A percentile compares a stretch with the other conserved stretches of the same genome.
Evolutionary conservation across 441 rosid genomes (phyloP).

Genomic region (Arabidopsis lyrata): DNA sequence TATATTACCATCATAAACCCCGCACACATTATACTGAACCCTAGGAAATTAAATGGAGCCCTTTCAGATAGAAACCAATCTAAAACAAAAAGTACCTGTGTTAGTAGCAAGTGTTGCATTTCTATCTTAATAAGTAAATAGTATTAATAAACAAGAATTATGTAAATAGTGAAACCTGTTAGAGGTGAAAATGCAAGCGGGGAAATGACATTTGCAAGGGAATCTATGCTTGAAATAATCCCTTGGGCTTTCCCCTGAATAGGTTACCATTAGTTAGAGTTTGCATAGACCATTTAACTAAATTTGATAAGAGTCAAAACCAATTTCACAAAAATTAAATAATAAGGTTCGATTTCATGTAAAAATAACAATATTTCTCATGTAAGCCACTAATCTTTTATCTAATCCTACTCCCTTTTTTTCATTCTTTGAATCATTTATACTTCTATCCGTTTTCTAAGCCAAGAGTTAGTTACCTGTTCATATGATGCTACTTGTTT

Average conservation of each 20-base stretch:
- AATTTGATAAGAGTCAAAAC: not conserved
- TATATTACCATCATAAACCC: slow-evolving; percentile 69
- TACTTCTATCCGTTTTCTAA: not conserved
- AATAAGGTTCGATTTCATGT: not conserved
- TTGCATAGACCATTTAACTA: not conserved
- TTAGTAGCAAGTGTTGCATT: slow-evolving; percentile 9
- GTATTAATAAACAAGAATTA: not conserved
- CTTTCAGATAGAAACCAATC: slow-evolving; percentile 81
- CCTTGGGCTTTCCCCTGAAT: slow-evolving; percentile 96
- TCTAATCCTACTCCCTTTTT: not conserved
- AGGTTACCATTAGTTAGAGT: not conserved
- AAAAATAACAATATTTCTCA: not conserved
- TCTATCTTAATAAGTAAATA: slow-evolving; percentile 24
- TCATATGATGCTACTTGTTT: slow-evolving; percentile 83
- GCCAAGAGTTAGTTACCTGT: too few species aligned
- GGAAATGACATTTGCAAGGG: slow-evolving; percentile 78
- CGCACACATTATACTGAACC: slow-evolving; percentile 85
- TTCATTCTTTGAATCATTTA: not conserved
- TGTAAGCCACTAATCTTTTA: too few species aligned
- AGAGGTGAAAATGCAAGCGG: slow-evolving; percentile 82
- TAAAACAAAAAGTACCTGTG: slow-evolving; percentile 38
- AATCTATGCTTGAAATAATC: slow-evolving; percentile 77
- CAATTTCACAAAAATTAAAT: not conserved
- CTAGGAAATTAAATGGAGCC: slow-evolving; percentile 89
- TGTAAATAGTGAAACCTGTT: slow-evolving; percentile 59